These are phyloP conservation scores for Solanum infundibuliforme DNA, from an alignment of 257 asterid species.

Conservation along the genomic window DNA sequence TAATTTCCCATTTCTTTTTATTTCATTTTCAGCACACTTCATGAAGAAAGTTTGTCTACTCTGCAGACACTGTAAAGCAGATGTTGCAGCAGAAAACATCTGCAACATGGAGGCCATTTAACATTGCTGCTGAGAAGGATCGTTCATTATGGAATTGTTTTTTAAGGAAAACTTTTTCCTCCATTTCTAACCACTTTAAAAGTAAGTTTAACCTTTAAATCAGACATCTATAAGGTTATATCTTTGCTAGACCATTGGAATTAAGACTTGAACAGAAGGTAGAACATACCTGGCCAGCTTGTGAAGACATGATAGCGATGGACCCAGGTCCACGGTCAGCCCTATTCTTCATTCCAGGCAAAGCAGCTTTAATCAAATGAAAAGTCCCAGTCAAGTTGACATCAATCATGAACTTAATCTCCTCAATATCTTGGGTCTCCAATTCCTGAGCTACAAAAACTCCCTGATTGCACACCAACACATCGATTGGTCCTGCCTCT, in stretches of 20 bases:
- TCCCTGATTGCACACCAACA: conserved; percentile 85
- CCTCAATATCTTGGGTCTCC: conserved; percentile 62
- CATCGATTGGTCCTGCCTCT: conserved; percentile 75
- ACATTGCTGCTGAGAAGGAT: conserved; percentile 91
- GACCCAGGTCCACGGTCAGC: conserved; percentile 61
- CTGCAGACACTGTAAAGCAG: conserved; percentile 90
- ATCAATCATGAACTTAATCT: conserved; percentile 77
- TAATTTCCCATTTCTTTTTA: no score
- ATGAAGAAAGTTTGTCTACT: conserved; percentile 41
- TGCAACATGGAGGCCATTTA: conserved; percentile 84
- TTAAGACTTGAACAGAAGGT: not conserved
- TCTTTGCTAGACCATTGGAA: not conserved
- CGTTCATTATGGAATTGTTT: conserved; percentile 8
- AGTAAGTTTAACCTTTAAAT: not conserved
- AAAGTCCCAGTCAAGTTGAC: conserved; percentile 78
- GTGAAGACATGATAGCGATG: conserved; percentile 87
- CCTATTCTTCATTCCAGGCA: conserved; percentile 76
- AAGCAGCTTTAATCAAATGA: conserved; percentile 79
- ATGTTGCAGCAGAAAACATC: conserved; percentile 95
- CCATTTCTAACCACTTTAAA: not conserved
- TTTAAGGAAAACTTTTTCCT: no score
- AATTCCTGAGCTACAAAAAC: conserved; percentile 67
- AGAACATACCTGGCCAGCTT: conserved; percentile 80
- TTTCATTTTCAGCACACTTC: no score
- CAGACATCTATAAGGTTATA: not conserved